Conservation (phyloP, 257 asterid genomes). For the Scutellaria baicalensis region DNA sequence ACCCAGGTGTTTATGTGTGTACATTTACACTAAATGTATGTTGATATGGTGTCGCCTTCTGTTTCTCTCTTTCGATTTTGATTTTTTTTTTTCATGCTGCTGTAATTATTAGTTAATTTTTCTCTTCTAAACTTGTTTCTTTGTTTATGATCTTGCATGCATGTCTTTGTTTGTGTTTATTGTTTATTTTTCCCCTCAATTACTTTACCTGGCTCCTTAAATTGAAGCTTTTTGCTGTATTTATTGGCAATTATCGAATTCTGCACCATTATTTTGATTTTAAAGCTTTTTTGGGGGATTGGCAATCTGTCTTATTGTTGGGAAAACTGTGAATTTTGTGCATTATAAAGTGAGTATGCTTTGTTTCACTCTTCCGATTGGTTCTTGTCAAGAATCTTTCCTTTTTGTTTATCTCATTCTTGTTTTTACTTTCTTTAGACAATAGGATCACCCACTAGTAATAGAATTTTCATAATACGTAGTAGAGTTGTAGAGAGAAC, state of each 20-base stretch:
- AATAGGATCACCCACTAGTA: not conserved
- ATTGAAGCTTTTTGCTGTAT: not conserved
- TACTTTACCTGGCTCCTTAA: not conserved
- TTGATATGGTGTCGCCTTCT: not conserved
- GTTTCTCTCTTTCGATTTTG: not conserved
- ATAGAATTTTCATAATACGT: not conserved
- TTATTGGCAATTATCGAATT: not conserved
- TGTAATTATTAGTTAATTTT: not conserved
- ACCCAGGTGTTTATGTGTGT: slow-evolving; percentile 46
- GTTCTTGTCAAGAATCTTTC: not conserved
- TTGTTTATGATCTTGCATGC: slow-evolving; percentile 19
- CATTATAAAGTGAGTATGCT: not conserved
- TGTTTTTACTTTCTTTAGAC: not conserved
- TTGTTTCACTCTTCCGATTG: not conserved
- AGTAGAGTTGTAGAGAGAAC: not conserved
- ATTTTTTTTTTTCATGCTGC: not conserved
- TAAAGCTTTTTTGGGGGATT: not conserved
- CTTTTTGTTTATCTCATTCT: not conserved
- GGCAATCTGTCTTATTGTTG: not conserved
- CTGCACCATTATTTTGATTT: not conserved
- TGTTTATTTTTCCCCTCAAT: not conserved
- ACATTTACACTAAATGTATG: not conserved
- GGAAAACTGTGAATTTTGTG: not conserved
- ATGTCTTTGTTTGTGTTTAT: not conserved
- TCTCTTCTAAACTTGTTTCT: not conserved